Evolutionary conservation across 177 flowering plant species (phyloP).

Genomic region (Vitis hybrid): DNA sequence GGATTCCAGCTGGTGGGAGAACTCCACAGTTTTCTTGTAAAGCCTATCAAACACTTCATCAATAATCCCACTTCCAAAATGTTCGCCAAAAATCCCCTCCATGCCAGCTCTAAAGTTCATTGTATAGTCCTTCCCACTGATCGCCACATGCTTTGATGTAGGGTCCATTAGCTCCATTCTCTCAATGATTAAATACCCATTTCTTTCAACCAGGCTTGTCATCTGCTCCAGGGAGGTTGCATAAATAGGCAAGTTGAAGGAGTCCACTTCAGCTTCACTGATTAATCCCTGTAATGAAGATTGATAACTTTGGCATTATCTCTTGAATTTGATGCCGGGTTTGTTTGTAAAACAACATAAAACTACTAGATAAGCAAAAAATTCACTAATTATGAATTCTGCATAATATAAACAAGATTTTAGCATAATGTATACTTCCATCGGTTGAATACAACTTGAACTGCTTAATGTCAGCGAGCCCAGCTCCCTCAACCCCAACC

Average conservation of each 20-base stretch:
- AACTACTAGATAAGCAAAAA: no score
- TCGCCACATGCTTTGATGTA: background rate
- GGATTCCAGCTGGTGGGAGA: background rate
- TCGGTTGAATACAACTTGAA: no score
- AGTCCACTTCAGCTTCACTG: background rate
- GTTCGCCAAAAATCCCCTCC: background rate
- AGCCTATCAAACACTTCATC: background rate
- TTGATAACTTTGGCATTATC: background rate
- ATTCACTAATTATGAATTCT: no score
- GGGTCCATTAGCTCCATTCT: background rate
- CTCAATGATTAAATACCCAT: constrained; percentile 24
- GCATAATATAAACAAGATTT: no score
- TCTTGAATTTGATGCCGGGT: no score
- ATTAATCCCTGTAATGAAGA: constrained; percentile 17
- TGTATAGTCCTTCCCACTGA: background rate
- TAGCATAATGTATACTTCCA: no score
- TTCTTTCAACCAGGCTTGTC: background rate
- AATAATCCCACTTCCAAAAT: background rate
- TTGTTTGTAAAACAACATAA: no score
- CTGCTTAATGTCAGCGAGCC: no score
- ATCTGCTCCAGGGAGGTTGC: background rate
- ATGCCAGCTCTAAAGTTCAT: constrained; percentile 3
- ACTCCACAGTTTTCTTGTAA: background rate
- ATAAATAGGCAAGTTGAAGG: constrained; percentile 5
- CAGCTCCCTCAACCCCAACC: no score